Conservation (phyloP, 495 filamentous ascomycete species). For the Penicillium simplicissimum region DNA sequence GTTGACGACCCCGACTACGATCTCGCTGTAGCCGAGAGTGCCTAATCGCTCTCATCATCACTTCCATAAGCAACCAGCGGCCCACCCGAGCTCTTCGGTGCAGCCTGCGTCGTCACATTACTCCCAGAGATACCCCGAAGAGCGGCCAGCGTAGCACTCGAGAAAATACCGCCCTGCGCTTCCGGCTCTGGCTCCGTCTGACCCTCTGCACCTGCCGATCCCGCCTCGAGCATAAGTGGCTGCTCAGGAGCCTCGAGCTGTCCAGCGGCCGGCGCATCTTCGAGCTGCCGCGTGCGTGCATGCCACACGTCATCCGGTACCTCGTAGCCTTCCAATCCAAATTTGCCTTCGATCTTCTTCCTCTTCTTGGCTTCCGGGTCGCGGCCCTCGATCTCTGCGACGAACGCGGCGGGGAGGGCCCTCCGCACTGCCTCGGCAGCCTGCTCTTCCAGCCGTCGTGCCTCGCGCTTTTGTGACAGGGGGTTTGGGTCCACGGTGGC, state of each 20-base stretch:
- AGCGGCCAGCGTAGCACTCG: conserved; percentile 73
- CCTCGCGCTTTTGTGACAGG: conserved; percentile 90
- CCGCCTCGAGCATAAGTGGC: conserved; percentile 46
- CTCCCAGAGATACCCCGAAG: conserved; percentile 55
- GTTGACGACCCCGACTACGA: neutral
- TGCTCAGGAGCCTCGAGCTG: conserved; percentile 49
- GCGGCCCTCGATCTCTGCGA: conserved; percentile 90
- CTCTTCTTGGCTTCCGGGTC: conserved; percentile 84
- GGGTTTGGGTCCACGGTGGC: conserved; percentile 96
- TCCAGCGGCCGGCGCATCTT: conserved; percentile 37
- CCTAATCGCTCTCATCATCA: conserved; percentile 73
- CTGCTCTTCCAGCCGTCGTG: conserved; percentile 87
- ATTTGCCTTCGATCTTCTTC: conserved; percentile 85
- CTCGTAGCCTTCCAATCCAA: conserved; percentile 89
- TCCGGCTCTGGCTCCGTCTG: conserved; percentile 24
- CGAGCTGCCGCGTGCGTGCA: conserved; percentile 58
- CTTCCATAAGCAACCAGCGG: conserved; percentile 89
- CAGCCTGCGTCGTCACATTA: conserved; percentile 38
- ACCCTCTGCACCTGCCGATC: conserved; percentile 12
- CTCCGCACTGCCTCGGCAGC: conserved; percentile 93
- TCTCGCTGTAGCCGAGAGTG: neutral
- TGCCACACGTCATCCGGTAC: conserved; percentile 95
- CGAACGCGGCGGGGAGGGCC: conserved; percentile 87
- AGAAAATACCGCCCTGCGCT: conserved; percentile 67
- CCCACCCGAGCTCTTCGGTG: conserved; percentile 45